Percentiles rank a stretch among this genome's conserved stretches.
Evolutionary conservation across 768 basidiomycete species (phyloP).

Genomic region (Mycena galopus): DNA sequence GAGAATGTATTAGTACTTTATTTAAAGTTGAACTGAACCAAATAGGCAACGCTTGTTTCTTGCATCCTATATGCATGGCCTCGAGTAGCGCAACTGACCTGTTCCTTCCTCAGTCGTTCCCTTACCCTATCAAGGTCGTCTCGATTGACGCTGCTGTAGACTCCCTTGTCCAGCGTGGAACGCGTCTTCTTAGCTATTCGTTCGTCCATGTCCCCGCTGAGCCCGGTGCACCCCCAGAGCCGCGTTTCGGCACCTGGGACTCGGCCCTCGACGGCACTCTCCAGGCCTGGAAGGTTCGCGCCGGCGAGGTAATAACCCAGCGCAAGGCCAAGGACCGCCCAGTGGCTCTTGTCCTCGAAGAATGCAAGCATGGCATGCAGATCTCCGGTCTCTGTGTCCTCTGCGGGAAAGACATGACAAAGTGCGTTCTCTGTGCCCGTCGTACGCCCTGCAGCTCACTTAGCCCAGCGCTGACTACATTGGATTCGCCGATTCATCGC

Average conservation of each 20-base stretch:
- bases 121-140: conserved; percentile 88
- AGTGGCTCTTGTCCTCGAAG: conserved; percentile 80
- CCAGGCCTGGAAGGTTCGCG: conserved; percentile 75
- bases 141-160: conserved; percentile 68
- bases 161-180: conserved; percentile 72
- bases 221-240: conserved; percentile 66
- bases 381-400: conserved; percentile 92
- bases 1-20: neutral
- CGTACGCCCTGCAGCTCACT: conserved; percentile 29
- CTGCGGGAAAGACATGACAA: conserved; percentile 96
- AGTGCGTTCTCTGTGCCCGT: conserved; percentile 61
- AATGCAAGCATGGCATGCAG: conserved; percentile 97
- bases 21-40: neutral
- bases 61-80: conserved; percentile 45
- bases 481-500: conserved; percentile 86
- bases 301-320: conserved; percentile 73
- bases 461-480: conserved; percentile 79
- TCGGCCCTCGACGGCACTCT: conserved; percentile 85
- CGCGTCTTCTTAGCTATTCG: conserved; percentile 87
- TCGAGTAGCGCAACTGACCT: conserved; percentile 81
- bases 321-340: conserved; percentile 71
- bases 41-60: neutral
- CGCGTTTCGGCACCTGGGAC: conserved; percentile 93
- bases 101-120: conserved; percentile 80
- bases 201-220: conserved; percentile 70